phyloP scores from a whole-genome alignment of 257 asterid genomes.

The Galeopsis tetrahit region DNA sequence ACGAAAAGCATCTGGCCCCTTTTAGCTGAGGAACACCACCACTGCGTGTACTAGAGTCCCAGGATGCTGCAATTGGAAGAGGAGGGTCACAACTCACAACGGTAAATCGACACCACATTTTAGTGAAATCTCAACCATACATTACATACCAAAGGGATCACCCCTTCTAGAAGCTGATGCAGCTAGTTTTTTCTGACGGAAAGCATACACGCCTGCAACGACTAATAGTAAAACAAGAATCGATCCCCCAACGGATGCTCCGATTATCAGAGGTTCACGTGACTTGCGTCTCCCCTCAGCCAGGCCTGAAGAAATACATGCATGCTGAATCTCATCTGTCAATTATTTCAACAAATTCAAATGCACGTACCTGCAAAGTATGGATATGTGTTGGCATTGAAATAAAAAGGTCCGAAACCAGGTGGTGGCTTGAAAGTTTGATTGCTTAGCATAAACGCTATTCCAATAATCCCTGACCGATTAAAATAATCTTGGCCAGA shows the following conservation, averaged over 20 bases:
- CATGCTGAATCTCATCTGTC: background rate
- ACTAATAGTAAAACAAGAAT: conserved; percentile 57
- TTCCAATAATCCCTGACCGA: conserved; percentile 54
- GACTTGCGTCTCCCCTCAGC: conserved; percentile 43
- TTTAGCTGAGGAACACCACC: conserved; percentile 83
- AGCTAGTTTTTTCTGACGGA: conserved; percentile 75
- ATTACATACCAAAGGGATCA: conserved; percentile 75
- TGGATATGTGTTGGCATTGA: conserved; percentile 47
- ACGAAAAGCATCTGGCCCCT: conserved; percentile 72
- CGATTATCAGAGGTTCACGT: conserved; percentile 52
- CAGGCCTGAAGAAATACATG: conserved; percentile 34
- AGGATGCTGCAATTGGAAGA: conserved; percentile 60
- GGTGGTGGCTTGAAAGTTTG: conserved; percentile 83
- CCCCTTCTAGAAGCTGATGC: conserved; percentile 63
- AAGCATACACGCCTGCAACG: conserved; percentile 70
- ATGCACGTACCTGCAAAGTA: conserved; percentile 57
- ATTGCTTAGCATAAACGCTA: conserved; percentile 74
- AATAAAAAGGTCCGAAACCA: conserved; percentile 72
- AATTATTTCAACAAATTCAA: background rate
- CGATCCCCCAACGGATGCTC: conserved; percentile 73
- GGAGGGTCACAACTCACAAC: conserved; percentile 26
- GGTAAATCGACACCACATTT: background rate
- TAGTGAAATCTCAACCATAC: conserved; percentile 11
- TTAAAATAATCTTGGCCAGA: conserved; percentile 59
- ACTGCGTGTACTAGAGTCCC: conserved; percentile 65